Evolutionary conservation across 371 early-diverging fungal species (phyloP), one percentile per base, ranked within the genome.

Genomic region (Polyrhizophydium stewartii): DNA sequence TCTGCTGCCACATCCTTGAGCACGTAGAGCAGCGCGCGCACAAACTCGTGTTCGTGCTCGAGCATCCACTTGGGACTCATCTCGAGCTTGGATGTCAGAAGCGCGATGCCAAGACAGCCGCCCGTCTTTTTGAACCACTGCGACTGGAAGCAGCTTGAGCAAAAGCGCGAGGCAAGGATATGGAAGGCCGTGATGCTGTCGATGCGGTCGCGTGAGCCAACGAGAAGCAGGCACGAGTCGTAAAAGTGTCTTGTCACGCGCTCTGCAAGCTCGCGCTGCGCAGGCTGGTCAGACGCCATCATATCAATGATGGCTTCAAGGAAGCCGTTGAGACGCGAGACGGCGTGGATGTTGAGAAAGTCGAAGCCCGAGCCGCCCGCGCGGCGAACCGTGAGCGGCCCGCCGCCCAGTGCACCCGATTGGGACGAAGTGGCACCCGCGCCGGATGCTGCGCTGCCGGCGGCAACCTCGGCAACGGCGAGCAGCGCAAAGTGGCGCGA

Each of bases 1-100:
- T 92, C 91, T 1, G 92, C 82, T 5, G 92, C 85, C 32, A 88
- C 83, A 68, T 95, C 97, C 74, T 98, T 97, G 16, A 98, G 83
- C 2, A 96, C 90, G 67, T 91, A 97, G 7, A 98, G 71, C 28
- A 98, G 70, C 0, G 96, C 89, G 59, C 90, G 90, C 62, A 92
- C 90, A 62, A 97, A 93, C 53, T 95, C 96, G 3, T 94, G 75
- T 58, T 95, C 91, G 70, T 93, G 94, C 31, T 89, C 90, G 13
- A 92, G 74, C 81, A 97, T 85, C 97, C 97, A 98, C 31, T 81
- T 76, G 5, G 81, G 82, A 7, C 93, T 92, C 74, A 96, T 79
- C 35, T 90, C 87, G 21, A 98, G 77, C 60, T 90, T 82, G 0
- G 89, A 85, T 47, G 87, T 86, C 64, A 94, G 79, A 49, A 93